Conservation (phyloP, 2,329 filamentous ascomycete genomes). For the Periconia sp. region DNA sequence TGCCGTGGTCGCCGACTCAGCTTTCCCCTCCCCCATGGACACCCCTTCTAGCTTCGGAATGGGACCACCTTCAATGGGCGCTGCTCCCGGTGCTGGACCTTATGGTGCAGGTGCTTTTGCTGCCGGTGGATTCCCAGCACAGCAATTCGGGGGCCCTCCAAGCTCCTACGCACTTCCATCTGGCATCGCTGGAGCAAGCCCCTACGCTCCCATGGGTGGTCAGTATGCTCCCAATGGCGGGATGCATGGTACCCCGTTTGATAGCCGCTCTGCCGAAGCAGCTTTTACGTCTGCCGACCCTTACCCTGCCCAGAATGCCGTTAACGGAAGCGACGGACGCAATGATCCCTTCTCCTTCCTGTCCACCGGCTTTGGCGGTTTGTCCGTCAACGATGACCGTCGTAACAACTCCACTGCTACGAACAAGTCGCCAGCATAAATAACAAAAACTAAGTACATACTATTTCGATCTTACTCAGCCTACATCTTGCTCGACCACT, state of each 20-base stretch:
- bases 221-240: slow-evolving; percentile 76
- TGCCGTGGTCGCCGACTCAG: slow-evolving; percentile 90
- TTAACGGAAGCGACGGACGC: slow-evolving; percentile 66
- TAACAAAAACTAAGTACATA: slow-evolving; percentile 30
- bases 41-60: slow-evolving; percentile 80
- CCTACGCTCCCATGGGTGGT: slow-evolving; percentile 75
- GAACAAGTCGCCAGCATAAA: slow-evolving; percentile 45
- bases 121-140: slow-evolving; percentile 61
- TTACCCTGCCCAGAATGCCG: slow-evolving; percentile 72
- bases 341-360: slow-evolving; percentile 81
- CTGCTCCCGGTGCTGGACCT: slow-evolving; percentile 68
- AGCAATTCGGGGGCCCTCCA: slow-evolving; percentile 84
- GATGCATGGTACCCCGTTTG: slow-evolving; percentile 84
- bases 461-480: slow-evolving; percentile 33
- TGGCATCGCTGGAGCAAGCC: slow-evolving; percentile 75
- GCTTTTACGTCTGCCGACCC: slow-evolving; percentile 90
- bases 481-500: slow-evolving; percentile 37
- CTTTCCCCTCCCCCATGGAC: slow-evolving; percentile 89
- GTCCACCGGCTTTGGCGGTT: slow-evolving; percentile 69
- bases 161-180: slow-evolving; percentile 90
- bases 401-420: slow-evolving; percentile 46
- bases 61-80: slow-evolving; percentile 84
- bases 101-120: slow-evolving; percentile 72
- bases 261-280: slow-evolving; percentile 89
- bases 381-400: slow-evolving; percentile 67